Conservation (phyloP, 176 grass and related monocot genomes). For the Bolboschoenus planiculmis region DNA sequence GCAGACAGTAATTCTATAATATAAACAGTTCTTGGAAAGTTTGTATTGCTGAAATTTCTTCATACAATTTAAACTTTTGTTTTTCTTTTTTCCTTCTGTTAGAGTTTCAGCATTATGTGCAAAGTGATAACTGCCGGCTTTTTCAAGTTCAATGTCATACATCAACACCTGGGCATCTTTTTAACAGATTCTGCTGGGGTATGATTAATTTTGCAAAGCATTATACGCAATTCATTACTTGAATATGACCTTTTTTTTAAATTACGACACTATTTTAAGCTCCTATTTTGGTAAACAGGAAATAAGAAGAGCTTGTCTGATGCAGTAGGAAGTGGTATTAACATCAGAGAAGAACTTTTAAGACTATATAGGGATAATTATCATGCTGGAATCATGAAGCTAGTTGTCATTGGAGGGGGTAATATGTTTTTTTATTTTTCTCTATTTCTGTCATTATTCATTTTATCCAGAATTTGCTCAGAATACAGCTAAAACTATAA, state of each 20-base stretch:
- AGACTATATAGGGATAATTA: slow-evolving; percentile 69
- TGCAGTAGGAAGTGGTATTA: slow-evolving; percentile 74
- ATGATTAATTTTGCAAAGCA: slow-evolving; percentile 23
- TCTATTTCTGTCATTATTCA: background rate
- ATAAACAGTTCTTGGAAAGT: slow-evolving; percentile 20
- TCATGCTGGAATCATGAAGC: slow-evolving; percentile 77
- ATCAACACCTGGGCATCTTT: slow-evolving; percentile 62
- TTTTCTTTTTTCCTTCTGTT: slow-evolving; percentile 8
- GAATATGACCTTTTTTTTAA: slow-evolving; percentile 6
- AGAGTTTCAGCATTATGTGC: slow-evolving; percentile 93
- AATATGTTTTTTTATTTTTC: slow-evolving; percentile 1
- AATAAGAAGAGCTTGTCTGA: slow-evolving; percentile 96
- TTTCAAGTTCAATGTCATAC: slow-evolving; percentile 84
- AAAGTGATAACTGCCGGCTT: slow-evolving; percentile 80
- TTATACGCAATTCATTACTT: background rate
- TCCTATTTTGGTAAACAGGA: slow-evolving; percentile 39
- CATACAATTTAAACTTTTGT: background rate
- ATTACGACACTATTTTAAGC: slow-evolving; percentile 25
- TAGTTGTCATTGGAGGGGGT: slow-evolving; percentile 96
- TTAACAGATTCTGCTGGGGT: slow-evolving; percentile 98
- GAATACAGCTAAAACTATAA: background rate
- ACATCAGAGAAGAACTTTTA: slow-evolving; percentile 86
- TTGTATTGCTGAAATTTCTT: background rate
- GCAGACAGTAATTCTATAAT: slow-evolving; percentile 9
- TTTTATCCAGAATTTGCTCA: slow-evolving; percentile 2